A percentile compares a stretch with the other conserved stretches of the same genome.
Conservation (phyloP, 2,329 filamentous ascomycete species). For the Periconia macrospinosa region DNA sequence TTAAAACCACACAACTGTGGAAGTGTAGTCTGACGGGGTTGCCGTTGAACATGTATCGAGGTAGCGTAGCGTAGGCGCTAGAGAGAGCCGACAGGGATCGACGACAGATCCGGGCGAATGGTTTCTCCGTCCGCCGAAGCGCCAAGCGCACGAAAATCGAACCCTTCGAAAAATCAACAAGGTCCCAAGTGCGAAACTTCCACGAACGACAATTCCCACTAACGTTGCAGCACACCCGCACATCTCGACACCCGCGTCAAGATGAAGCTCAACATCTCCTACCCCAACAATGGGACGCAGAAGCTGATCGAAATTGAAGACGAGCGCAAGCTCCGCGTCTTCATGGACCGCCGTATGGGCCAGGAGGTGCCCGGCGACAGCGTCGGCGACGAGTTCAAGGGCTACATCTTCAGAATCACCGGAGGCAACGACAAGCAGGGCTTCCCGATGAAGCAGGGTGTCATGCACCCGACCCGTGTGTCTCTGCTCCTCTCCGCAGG, state of each 20-base stretch:
- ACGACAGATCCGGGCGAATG: not conserved
- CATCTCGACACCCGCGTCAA: conserved; percentile 43
- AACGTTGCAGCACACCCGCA: conserved; percentile 37
- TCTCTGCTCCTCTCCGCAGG: conserved; percentile 92
- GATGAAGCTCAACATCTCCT: conserved; percentile 81
- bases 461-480: conserved; percentile 98
- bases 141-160: not conserved
- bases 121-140: not conserved
- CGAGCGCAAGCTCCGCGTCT: conserved; percentile 98
- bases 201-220: conserved; percentile 32
- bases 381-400: conserved; percentile 99
- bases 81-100: too few relatives aligned
- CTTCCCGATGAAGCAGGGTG: conserved; percentile 99
- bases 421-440: conserved; percentile 99
- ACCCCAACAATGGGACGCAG: conserved; percentile 99
- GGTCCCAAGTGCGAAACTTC: conserved; percentile 8
- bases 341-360: conserved; percentile 98
- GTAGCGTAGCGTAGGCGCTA: too few relatives aligned
- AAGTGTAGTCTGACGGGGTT: too few relatives aligned
- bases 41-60: too few relatives aligned
- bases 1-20: too few relatives aligned
- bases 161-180: not conserved
- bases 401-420: conserved; percentile 99
- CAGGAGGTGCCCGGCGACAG: conserved; percentile 90
- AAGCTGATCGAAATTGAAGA: conserved; percentile 94